phyloP scores from a whole-genome alignment of 371 early-diverging fungal species.

The Entomophthora muscae region DNA sequence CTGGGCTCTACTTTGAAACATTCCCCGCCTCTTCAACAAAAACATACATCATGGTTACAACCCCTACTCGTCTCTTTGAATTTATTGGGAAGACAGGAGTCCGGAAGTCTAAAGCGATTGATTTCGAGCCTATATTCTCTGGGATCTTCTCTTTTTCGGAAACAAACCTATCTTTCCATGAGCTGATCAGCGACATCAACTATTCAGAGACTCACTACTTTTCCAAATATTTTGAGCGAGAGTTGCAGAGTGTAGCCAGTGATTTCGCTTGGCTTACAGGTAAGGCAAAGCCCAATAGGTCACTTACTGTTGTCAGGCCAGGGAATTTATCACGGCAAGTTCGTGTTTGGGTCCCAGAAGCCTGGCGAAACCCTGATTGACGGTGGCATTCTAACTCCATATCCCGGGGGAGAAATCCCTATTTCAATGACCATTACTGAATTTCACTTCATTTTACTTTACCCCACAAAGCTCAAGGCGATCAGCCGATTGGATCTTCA shows the following conservation, averaged over 20 bases:
- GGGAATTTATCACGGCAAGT: conserved; percentile 67
- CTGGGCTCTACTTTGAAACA: conserved; percentile 58
- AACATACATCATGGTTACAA: conserved; percentile 56
- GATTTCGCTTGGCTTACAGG: conserved; percentile 63
- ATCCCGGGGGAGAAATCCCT: conserved; percentile 33
- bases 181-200: conserved; percentile 43
- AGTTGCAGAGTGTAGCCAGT: conserved; percentile 42
- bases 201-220: conserved; percentile 44
- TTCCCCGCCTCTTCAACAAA: conserved; percentile 50
- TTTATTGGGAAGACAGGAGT: conserved; percentile 37
- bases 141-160: background rate
- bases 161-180: conserved; percentile 40
- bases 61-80: conserved; percentile 66
- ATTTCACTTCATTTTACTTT: conserved; percentile 73
- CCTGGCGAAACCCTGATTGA: conserved; percentile 62
- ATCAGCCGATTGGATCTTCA: conserved; percentile 59
- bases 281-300: conserved; percentile 8
- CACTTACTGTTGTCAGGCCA: conserved; percentile 19
- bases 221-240: conserved; percentile 39
- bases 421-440: conserved; percentile 60
- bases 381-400: conserved; percentile 58
- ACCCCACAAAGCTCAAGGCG: conserved; percentile 48
- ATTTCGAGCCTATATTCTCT: conserved; percentile 4
- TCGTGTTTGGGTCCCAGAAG: conserved; percentile 55
- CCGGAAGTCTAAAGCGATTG: background rate